Percentiles rank a stretch among this genome's conserved stretches.
Evolutionary conservation across 83 land plant species (phyloP).

Genomic region (Thuja plicata): DNA sequence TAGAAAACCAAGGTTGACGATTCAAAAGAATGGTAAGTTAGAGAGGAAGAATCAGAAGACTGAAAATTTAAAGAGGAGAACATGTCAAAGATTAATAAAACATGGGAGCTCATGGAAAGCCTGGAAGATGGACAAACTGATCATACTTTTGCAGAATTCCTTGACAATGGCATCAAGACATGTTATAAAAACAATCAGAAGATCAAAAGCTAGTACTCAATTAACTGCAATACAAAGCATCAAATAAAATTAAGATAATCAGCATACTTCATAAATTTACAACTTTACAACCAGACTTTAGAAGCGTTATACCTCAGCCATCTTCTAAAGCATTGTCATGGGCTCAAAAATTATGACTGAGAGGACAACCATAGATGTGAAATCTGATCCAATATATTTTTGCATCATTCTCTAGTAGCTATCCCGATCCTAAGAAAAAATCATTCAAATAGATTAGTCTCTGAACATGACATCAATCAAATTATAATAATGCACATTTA

Average conservation of each 20-base stretch:
- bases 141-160: no score
- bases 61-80: no score
- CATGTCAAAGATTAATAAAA: no score
- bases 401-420: constrained; percentile 96
- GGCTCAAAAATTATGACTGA: constrained; percentile 88
- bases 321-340: not conserved
- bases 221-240: constrained; percentile 48
- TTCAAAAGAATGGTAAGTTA: no score
- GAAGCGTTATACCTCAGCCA: constrained; percentile 80
- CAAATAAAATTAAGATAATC: constrained; percentile 4
- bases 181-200: no score
- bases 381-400: constrained; percentile 91
- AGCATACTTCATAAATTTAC: not conserved
- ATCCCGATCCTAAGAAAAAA: constrained; percentile 71
- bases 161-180: no score
- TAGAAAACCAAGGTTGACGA: no score
- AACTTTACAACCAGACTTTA: not conserved
- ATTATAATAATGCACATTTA: not conserved
- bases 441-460: not conserved
- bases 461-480: not conserved
- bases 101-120: no score
- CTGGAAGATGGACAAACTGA: no score
- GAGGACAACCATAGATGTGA: constrained; percentile 80
- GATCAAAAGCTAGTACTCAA: constrained; percentile 61
- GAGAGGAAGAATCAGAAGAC: no score